Conservation (phyloP, 345 rosid species). For the Lumnitzera littorea region DNA sequence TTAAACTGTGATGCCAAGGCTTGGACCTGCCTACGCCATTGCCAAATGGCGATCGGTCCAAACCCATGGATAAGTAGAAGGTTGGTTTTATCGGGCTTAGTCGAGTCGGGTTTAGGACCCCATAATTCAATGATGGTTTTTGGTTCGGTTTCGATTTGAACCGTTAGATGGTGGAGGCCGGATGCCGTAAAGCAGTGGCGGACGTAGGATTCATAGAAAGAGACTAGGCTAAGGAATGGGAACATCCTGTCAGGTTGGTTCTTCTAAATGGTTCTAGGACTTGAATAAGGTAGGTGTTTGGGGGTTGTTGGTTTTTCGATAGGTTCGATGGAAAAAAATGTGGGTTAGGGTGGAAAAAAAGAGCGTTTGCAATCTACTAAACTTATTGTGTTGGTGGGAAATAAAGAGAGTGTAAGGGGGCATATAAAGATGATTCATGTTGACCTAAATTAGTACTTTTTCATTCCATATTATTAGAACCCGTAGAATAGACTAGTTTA, state of each 20-base stretch:
- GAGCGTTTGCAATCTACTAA: too few relatives aligned
- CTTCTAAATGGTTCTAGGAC: background rate
- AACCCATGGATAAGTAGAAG: constrained; percentile 82
- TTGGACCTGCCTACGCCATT: constrained; percentile 77
- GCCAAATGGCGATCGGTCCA: constrained; percentile 73
- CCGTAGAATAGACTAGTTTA: too few relatives aligned
- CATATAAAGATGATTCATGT: too few relatives aligned
- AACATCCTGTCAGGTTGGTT: constrained; percentile 9
- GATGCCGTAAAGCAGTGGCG: constrained; percentile 61
- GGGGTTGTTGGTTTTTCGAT: too few relatives aligned
- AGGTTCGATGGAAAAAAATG: too few relatives aligned
- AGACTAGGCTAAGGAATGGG: constrained; percentile 47
- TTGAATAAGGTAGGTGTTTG: too few relatives aligned
- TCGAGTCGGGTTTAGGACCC: constrained; percentile 35
- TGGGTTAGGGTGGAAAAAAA: too few relatives aligned
- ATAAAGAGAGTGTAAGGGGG: too few relatives aligned
- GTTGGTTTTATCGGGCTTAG: constrained; percentile 24
- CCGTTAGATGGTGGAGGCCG: constrained; percentile 46
- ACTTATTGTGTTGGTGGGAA: too few relatives aligned
- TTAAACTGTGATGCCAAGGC: constrained; percentile 39
- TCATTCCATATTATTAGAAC: too few relatives aligned
- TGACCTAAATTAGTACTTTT: too few relatives aligned
- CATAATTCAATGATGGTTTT: constrained; percentile 68
- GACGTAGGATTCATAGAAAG: constrained; percentile 54
- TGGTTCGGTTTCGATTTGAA: constrained; percentile 27